Conservation (phyloP, 345 rosid genomes). For the Populus ilicifolia region DNA sequence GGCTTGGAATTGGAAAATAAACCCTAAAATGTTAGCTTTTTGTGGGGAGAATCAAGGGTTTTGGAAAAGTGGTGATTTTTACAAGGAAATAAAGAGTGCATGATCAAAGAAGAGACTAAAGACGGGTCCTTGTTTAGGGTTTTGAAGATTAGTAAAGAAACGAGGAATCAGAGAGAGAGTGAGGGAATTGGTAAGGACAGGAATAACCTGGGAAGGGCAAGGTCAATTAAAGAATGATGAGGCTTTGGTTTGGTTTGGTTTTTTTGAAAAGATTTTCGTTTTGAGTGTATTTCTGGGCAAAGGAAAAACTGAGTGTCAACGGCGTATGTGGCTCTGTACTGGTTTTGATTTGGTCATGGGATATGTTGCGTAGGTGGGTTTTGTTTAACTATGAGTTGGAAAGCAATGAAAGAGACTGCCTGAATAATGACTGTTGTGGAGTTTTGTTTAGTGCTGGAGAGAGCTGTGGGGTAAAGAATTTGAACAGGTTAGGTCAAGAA, state of each 20-base stretch:
- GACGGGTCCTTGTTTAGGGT: neutral
- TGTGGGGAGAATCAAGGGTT: neutral
- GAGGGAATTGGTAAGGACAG: neutral
- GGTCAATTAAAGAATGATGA: neutral
- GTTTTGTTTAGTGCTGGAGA: too few relatives aligned
- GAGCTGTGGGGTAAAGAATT: neutral
- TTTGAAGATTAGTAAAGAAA: slow-evolving; percentile 2
- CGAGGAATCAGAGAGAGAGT: neutral
- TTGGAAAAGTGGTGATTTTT: neutral
- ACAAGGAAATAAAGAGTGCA: neutral
- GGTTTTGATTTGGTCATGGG: too few relatives aligned
- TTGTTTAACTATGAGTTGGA: too few relatives aligned
- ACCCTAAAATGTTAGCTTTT: neutral
- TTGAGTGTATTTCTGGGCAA: neutral
- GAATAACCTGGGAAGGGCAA: neutral
- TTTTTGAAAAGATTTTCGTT: neutral
- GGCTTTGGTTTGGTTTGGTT: neutral
- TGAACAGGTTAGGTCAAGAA: neutral
- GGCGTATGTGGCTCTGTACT: neutral
- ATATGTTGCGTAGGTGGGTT: too few relatives aligned
- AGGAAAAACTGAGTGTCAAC: neutral
- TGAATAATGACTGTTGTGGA: too few relatives aligned
- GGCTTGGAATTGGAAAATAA: neutral
- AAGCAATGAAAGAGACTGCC: too few relatives aligned
- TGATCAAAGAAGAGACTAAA: neutral